These are phyloP conservation scores for Gaeumannomyces sp. DNA, from an alignment of 2,329 filamentous ascomycete genomes.

Conservation along the genomic window DNA sequence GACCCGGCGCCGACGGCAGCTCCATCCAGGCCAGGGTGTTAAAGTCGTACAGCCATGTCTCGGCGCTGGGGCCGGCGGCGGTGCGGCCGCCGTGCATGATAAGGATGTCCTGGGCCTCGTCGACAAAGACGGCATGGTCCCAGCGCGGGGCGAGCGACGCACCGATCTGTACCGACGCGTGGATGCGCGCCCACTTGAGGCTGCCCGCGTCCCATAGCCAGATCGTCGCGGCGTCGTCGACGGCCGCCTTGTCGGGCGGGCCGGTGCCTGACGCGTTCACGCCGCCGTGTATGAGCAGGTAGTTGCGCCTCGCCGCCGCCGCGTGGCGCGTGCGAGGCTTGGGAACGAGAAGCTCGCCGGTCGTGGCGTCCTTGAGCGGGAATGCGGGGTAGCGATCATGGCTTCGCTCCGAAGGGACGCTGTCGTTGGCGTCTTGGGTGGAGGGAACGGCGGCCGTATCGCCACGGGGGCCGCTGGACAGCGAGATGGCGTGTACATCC, in stretches of 20 bases:
- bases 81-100: conserved; percentile 41
- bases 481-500: conserved; percentile 44
- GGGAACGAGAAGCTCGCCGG: conserved; percentile 25
- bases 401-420: conserved; percentile 20
- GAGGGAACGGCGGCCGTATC: neutral
- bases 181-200: conserved; percentile 27
- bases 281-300: conserved; percentile 31
- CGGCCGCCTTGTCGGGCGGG: conserved; percentile 16
- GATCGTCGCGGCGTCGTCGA: conserved; percentile 25
- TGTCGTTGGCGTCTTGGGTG: neutral
- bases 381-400: conserved; percentile 29
- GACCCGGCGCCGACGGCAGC: conserved; percentile 36
- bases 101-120: conserved; percentile 35
- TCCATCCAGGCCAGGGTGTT: conserved; percentile 41
- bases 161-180: conserved; percentile 25
- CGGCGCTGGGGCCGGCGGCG: conserved; percentile 23
- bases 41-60: conserved; percentile 46
- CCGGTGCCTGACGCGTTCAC: conserved; percentile 21
- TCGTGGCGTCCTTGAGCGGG: conserved; percentile 20
- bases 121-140: conserved; percentile 30
- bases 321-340: conserved; percentile 28
- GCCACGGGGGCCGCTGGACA: conserved; percentile 35
- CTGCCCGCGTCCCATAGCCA: conserved; percentile 33
- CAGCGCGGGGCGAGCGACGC: conserved; percentile 24
- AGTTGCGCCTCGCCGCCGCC: conserved; percentile 27